Evolutionary conservation across 768 basidiomycete genomes (phyloP).

Genomic region (Erythrobasidium yunnanense): DNA sequence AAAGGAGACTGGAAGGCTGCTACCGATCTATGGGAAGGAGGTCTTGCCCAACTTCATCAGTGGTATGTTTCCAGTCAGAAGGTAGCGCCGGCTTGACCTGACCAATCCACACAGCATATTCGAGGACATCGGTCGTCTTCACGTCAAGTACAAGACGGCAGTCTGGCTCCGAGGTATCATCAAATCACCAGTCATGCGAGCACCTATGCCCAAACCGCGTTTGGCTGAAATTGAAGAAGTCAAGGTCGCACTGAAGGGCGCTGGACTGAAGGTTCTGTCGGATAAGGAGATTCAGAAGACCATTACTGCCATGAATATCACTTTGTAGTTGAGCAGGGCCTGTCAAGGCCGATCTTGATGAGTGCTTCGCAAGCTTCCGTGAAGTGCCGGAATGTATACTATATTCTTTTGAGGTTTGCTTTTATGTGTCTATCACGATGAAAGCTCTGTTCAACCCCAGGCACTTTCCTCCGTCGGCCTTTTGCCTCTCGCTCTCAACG

Average conservation of each 20-base stretch:
- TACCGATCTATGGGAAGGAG: not conserved
- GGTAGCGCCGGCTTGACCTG: not conserved
- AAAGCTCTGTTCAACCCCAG: too few relatives aligned
- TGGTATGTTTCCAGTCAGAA: not conserved
- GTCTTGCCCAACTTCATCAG: not conserved
- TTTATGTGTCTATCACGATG: too few relatives aligned
- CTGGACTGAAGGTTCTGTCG: not conserved
- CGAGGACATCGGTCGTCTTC: not conserved
- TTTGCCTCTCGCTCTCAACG: too few relatives aligned
- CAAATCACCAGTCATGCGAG: not conserved
- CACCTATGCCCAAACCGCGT: not conserved
- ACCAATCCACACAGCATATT: not conserved
- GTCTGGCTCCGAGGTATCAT: not conserved
- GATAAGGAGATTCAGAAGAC: not conserved
- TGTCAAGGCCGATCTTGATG: too few relatives aligned
- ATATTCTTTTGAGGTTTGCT: too few relatives aligned
- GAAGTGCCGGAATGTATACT: too few relatives aligned
- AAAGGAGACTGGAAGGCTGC: not conserved
- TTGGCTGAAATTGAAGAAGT: not conserved
- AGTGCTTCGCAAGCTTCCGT: too few relatives aligned
- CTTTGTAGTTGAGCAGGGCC: too few relatives aligned
- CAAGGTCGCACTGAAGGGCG: not conserved
- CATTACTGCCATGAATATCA: too few relatives aligned
- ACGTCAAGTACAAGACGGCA: not conserved
- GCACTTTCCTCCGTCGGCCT: too few relatives aligned